Percentiles rank a stretch among this genome's conserved stretches.
These are phyloP conservation scores for cucumber (Cucumis sativus) DNA, from an alignment of 306 rosid species.

Conservation along the genomic window Cucumber_9930_V3 NC_026657.2:14044501-14045000, in stretches of 20 bases:
- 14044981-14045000: slow-evolving; percentile 22
- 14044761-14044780: neutral
- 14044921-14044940: neutral
- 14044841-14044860: no score
- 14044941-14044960: slow-evolving; percentile 70
- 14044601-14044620: no score
- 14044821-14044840: neutral
- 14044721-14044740: neutral
- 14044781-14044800: neutral
- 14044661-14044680: no score
- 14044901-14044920: neutral
- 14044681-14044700: no score
- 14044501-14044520: no score
- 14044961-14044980: slow-evolving; percentile 90
- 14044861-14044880: no score
- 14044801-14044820: neutral
- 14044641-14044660: no score
- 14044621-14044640: no score
- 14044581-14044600: no score
- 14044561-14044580: no score
- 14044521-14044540: no score
- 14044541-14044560: no score
- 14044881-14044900: neutral
- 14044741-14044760: neutral
- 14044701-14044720: neutral